Percentiles rank a stretch among this genome's conserved stretches.
These are phyloP conservation scores for Colletotrichum gloeosporioides DNA, from an alignment of 2,329 filamentous ascomycete species.

Conservation along the genomic window DNA sequence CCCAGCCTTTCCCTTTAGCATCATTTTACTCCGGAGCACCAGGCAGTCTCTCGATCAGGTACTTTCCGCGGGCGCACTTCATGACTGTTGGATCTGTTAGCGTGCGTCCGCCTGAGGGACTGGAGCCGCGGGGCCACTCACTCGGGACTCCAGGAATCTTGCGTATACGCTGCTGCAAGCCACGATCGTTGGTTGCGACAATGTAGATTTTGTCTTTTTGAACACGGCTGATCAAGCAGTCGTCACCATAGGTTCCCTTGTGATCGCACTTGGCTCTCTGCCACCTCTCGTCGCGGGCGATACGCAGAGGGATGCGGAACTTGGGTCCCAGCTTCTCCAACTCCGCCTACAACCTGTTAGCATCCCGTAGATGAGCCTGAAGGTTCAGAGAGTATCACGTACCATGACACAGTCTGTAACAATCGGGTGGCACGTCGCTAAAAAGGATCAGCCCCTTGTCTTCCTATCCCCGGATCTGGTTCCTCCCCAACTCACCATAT, in stretches of 20 bases:
- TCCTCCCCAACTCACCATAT: constrained; percentile 48
- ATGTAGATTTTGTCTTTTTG: constrained; percentile 71
- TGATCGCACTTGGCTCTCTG: constrained; percentile 87
- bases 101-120: constrained; percentile 51
- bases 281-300: constrained; percentile 90
- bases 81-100: constrained; percentile 66
- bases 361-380: background rate
- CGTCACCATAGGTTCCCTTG: constrained; percentile 85
- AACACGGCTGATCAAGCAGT: constrained; percentile 80
- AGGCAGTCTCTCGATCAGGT: constrained; percentile 90
- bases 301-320: constrained; percentile 84
- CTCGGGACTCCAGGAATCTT: constrained; percentile 51
- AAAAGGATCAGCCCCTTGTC: background rate
- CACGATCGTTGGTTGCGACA: constrained; percentile 78
- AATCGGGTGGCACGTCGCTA: constrained; percentile 84
- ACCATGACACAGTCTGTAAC: constrained; percentile 68
- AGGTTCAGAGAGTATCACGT: background rate
- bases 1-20: background rate
- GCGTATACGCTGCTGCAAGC: constrained; percentile 80
- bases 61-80: constrained; percentile 87
- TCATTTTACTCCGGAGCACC: constrained; percentile 70
- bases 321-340: constrained; percentile 88
- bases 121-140: background rate
- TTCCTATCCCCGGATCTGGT: background rate
- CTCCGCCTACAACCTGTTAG: constrained; percentile 48